phyloP scores from a whole-genome alignment of 1,284 basidiomycete genomes.

The Omphalotus olearius region DNA sequence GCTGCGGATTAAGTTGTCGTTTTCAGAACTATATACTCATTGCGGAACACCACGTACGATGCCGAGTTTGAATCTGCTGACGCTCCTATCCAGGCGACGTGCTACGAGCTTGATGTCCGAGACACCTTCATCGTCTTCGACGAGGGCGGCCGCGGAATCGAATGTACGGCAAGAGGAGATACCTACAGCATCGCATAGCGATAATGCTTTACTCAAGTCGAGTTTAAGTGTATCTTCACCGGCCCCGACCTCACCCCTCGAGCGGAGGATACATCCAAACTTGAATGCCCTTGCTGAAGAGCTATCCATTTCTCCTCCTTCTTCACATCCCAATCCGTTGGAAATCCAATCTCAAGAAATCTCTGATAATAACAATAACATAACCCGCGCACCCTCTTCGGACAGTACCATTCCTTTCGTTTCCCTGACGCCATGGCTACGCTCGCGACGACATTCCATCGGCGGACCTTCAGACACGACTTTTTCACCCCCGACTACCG shows the following conservation, averaged over 20 bases:
- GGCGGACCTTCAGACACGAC: neutral
- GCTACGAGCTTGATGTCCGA: neutral
- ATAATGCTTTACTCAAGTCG: neutral
- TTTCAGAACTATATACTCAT: neutral
- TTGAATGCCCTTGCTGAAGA: conserved; percentile 27
- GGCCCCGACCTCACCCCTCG: conserved; percentile 6
- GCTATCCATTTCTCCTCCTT: conserved; percentile 1
- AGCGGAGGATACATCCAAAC: conserved; percentile 32
- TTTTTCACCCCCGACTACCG: neutral
- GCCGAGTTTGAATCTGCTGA: conserved; percentile 3
- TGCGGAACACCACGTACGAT: neutral
- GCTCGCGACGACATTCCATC: conserved; percentile 1
- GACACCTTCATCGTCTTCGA: neutral
- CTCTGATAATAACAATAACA: neutral
- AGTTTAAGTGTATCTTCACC: neutral
- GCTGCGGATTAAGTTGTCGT: neutral
- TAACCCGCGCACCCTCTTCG: neutral
- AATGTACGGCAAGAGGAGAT: neutral
- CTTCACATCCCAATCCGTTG: neutral
- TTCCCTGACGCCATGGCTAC: conserved; percentile 8
- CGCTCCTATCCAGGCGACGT: conserved; percentile 5
- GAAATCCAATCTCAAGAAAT: neutral
- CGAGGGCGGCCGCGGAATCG: neutral
- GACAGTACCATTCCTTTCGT: neutral
- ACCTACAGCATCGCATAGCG: neutral